Evolutionary conservation across 306 rosid species (phyloP), one percentile per base, ranked within the genome.

Genomic region (Aeschynomene evenia): DNA sequence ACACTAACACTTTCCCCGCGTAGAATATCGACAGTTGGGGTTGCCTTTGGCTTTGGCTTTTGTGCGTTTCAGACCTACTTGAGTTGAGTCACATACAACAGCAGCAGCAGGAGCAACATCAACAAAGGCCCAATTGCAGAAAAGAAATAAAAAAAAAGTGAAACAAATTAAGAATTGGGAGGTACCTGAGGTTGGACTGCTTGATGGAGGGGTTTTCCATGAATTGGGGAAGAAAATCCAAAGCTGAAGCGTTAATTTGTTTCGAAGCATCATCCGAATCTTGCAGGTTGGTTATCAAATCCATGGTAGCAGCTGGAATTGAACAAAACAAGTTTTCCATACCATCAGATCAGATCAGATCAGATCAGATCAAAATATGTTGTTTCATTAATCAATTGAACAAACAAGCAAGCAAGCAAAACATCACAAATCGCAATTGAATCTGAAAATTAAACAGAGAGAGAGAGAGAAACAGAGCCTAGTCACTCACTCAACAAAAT

Each of bases 1-100:
- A 85, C 7, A 86, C 88, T 21, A 93, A 26, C 57, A 93, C 77
- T 64, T 85, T 81, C 6, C 97, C 98, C n/a, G 77, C 80, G 28
- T 83, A 93, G 28, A 90, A 86, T 55, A 93, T 80, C 2, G 93
- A 88, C 91, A 93, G 53, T 43, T 79, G 96, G 10, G 40, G 40
- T 9, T 34, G 12, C n/a, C n/a, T n/a, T n/a, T n/a, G n/a, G n/a
- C n/a, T n/a, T n/a, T n/a, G n/a, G n/a, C n/a, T n/a, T n/a, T n/a
- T n/a, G 1, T 90, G 77, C 33, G 79, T 48, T 71, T 68, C 84
- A 52, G 84, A 26, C 34, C 42, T 34, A 34, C 40, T 0, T n/a
- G 6, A 34, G 40, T 28, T 6, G 1, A 26, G 1, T 26, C 29
- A 26, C 31, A 28, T 6, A 28, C 31, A 28, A 28, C 31, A n/a